Base-by-base conservation (phyloP, 176 grass and related monocot genomes). In the Cenchrus americanus region DNA sequence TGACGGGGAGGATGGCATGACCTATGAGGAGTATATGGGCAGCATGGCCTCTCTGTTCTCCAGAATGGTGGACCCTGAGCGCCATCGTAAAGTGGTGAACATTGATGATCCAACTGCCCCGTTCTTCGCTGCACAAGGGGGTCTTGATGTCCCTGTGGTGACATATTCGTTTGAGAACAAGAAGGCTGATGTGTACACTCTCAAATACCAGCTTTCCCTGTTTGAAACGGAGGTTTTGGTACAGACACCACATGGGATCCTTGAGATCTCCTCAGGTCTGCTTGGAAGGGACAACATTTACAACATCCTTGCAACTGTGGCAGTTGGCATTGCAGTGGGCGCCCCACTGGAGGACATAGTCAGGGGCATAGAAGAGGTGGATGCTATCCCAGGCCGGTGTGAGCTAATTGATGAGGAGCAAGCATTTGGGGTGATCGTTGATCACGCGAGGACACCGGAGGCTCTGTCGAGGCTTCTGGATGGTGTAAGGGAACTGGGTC, bases 351-450 rank as follows among this genome's bases (percentile, higher is more conserved):
- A 95, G 79, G 89, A 95, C 73, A 98, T 98, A 76, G 96, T 98
- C 13, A 98, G 78, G 80, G 93, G 96, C 54, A 90, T 98, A 23
- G 96, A 98, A 84, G 96, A 98, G 85, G 96, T 98, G 44, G 96
- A 98, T 90, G 90, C 92, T 69, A 92, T 98, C 76, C 96, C 96
- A 7, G 96, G 96, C 49, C 92, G 92, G 43, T 93, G 89, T 78
- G 96, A 98, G 80, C 87, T 95, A 65, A 98, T 98, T 75, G 96
- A 98, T 43, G 96, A 98, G 85, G 96, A 98, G 26, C 96, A 98
- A 91, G 92, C 93, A 8, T 98, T 91, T 88, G 96, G 93, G 34
- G 96, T 95, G 75, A 89, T 98, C 14, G 86, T 98, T 59, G 96
- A 98, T 79, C 87, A 93, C 83, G 93, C 96, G 0, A 80, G 80